Conservation (phyloP, 192 early-diverging fungal genomes). For the Coemansia sp. region DNA sequence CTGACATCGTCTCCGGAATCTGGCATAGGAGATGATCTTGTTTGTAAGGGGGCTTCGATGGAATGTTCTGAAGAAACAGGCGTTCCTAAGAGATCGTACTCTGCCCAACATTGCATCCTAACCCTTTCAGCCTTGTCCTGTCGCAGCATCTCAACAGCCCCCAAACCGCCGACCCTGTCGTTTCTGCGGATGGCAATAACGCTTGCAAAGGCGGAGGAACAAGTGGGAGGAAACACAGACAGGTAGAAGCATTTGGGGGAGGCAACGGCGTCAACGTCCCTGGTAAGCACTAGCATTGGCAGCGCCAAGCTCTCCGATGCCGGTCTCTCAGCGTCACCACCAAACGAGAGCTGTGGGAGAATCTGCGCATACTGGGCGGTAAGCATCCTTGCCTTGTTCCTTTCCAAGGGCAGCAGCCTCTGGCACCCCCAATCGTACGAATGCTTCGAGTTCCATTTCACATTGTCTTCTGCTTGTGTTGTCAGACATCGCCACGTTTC, state of each 20-base stretch:
- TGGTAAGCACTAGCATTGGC: slow-evolving; percentile 45
- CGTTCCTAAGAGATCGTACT: slow-evolving; percentile 47
- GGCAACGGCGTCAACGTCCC: slow-evolving; percentile 10
- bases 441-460: slow-evolving; percentile 13
- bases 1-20: background rate
- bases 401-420: slow-evolving; percentile 26
- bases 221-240: slow-evolving; percentile 18
- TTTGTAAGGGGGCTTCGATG: background rate
- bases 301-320: slow-evolving; percentile 5
- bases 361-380: slow-evolving; percentile 54
- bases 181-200: slow-evolving; percentile 26
- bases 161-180: background rate
- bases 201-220: slow-evolving; percentile 34
- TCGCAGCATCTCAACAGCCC: slow-evolving; percentile 7
- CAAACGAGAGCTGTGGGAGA: slow-evolving; percentile 23
- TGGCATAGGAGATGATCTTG: background rate
- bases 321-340: background rate
- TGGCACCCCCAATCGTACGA: slow-evolving; percentile 34
- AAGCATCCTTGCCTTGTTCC: slow-evolving; percentile 37
- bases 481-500: slow-evolving; percentile 25
- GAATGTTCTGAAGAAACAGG: slow-evolving; percentile 11
- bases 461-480: slow-evolving; percentile 4
- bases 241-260: slow-evolving; percentile 31
- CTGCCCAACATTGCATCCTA: slow-evolving; percentile 37
- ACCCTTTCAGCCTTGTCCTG: background rate